These are phyloP conservation scores for Colletotrichum trifolii DNA, from an alignment of 2,329 filamentous ascomycete genomes.

Conservation along the genomic window DNA sequence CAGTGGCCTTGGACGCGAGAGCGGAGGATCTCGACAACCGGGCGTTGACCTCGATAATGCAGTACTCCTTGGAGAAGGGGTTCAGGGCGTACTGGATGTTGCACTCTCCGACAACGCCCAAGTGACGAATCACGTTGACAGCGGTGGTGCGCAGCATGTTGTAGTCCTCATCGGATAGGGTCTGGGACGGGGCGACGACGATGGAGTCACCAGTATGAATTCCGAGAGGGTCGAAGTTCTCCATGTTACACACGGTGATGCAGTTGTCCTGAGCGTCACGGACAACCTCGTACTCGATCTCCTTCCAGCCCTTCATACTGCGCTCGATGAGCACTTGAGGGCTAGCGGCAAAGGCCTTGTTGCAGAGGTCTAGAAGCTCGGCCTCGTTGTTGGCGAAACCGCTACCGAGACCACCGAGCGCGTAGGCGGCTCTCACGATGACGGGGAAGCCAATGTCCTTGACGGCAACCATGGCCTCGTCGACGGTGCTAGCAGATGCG, in stretches of 20 bases:
- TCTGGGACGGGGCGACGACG: constrained; percentile 96
- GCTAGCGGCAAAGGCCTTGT: constrained; percentile 93
- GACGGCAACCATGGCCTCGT: constrained; percentile 89
- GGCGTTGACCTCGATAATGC: constrained; percentile 99
- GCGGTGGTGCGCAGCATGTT: constrained; percentile 98
- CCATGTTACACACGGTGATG: constrained; percentile 99
- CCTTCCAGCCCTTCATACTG: constrained; percentile 99
- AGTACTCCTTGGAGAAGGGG: constrained; percentile 94
- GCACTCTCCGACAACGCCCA: constrained; percentile 97
- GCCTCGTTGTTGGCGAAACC: constrained; percentile 92
- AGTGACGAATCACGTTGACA: constrained; percentile 95
- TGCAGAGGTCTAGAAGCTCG: constrained; percentile 87
- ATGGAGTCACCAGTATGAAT: constrained; percentile 99
- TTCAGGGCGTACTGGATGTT: constrained; percentile 99
- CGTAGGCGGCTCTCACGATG: constrained; percentile 96
- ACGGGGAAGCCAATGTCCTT: constrained; percentile 95
- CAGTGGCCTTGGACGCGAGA: constrained; percentile 95
- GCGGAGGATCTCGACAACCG: constrained; percentile 95
- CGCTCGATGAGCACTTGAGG: constrained; percentile 96
- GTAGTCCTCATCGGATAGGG: constrained; percentile 96
- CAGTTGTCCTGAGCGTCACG: constrained; percentile 97
- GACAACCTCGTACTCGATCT: constrained; percentile 98
- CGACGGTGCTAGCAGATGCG: constrained; percentile 86
- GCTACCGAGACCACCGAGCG: constrained; percentile 92
- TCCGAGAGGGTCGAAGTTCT: constrained; percentile 98